These are phyloP conservation scores for Eimeria falciformis DNA, from an alignment of 169 alveolate genomes.

Conservation along the genomic window DNA sequence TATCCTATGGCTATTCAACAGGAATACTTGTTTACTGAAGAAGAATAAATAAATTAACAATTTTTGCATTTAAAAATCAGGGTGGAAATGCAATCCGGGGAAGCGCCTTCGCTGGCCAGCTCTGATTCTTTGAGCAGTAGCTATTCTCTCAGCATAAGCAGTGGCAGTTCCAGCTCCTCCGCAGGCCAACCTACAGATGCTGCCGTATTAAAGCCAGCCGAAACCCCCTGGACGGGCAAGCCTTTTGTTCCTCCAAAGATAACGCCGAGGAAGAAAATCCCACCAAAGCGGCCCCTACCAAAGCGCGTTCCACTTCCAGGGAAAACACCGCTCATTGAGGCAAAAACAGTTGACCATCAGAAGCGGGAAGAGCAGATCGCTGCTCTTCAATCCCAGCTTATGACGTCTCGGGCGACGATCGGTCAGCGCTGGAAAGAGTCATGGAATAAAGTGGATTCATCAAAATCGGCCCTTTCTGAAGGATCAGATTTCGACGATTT, in stretches of 20 bases:
- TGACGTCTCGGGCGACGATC: slow-evolving; percentile 56
- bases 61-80: no score
- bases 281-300: slow-evolving; percentile 17
- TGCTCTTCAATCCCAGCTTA: slow-evolving; percentile 38
- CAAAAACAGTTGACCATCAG: not conserved
- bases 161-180: not conserved
- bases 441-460: slow-evolving; percentile 30
- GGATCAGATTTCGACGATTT: slow-evolving; percentile 22
- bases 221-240: slow-evolving; percentile 9
- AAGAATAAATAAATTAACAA: no score
- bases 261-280: not conserved
- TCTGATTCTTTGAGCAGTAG: not conserved
- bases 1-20: no score
- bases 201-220: not conserved
- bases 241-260: slow-evolving; percentile 31
- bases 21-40: no score
- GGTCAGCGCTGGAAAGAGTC: slow-evolving; percentile 68
- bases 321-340: no score
- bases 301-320: slow-evolving; percentile 58
- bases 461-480: not conserved
- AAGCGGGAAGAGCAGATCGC: slow-evolving; percentile 40
- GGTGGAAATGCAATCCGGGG: no score
- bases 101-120: no score
- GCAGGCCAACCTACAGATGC: not conserved
- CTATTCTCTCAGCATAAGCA: slow-evolving; percentile 2